Conservation (phyloP, 305 asterid species). For the Nicotiana rustica region DNA sequence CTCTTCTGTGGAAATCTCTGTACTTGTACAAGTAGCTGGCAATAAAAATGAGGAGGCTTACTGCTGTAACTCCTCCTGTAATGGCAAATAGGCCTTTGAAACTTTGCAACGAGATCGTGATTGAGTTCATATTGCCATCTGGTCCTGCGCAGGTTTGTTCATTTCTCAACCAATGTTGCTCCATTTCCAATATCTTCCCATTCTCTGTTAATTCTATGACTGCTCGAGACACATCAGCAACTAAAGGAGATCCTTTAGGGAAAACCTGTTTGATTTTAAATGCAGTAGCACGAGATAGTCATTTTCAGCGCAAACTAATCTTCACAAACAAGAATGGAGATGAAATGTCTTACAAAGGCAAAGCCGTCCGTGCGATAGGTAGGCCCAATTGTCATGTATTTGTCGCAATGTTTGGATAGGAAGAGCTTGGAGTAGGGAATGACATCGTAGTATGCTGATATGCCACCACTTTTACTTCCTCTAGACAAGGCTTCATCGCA, state of each 20-base stretch:
- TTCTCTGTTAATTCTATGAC: conserved; percentile 46
- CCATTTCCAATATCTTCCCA: conserved; percentile 43
- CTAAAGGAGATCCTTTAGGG: conserved; percentile 54
- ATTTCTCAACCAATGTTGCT: conserved; percentile 36
- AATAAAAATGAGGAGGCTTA: conserved; percentile 45
- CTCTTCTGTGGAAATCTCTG: conserved; percentile 41
- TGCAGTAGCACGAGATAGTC: conserved; percentile 1
- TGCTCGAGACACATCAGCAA: conserved; percentile 54
- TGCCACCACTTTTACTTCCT: conserved; percentile 49
- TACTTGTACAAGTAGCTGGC: conserved; percentile 42
- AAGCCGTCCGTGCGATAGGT: conserved; percentile 47
- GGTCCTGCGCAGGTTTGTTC: conserved; percentile 39
- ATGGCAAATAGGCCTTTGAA: conserved; percentile 51
- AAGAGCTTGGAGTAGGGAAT: conserved; percentile 51
- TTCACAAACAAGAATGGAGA: not conserved
- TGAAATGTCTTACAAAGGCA: conserved; percentile 51
- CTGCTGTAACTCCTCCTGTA: conserved; percentile 47
- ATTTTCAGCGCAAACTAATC: not conserved
- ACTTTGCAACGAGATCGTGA: conserved; percentile 39
- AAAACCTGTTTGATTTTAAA: conserved; percentile 44
- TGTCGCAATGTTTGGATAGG: conserved; percentile 47
- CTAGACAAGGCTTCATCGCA: conserved; percentile 44
- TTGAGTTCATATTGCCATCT: conserved; percentile 31
- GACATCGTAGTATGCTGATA: conserved; percentile 47
- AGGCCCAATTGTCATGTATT: conserved; percentile 49